Base-by-base conservation (phyloP, 257 asterid species). In the Primulina huaijiensis region DNA sequence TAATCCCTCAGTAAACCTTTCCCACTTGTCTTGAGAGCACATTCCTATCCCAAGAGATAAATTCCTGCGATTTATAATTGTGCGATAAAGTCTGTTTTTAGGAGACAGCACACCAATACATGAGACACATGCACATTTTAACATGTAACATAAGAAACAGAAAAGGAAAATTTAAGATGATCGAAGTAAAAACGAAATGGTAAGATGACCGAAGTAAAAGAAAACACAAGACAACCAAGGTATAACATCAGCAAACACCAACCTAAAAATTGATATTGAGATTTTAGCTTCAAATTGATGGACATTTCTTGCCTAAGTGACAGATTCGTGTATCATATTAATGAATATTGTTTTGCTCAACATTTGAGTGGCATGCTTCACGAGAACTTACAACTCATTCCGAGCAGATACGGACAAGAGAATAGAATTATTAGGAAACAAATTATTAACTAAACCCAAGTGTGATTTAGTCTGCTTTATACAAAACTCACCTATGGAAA, bases 11-110 rank as follows among this genome's bases (percentile, higher is more conserved):
- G 77, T 75, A 70, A 93, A 84, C 77, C 85, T 83, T 85, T 84
- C 88, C 99, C 99, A 90, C 71, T 89, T 88, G 65, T 77, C 87
- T 67, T 80, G 83, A 70, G 81, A 78, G 76, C 97, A 93, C 96
- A 89, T 90, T 73, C 96, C 99, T 71, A 89, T 73, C 64, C 84
- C 89, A 72, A 87, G 77, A 77, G 97, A 82, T 68, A 67, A 66
- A 82, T 93, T 93, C 86, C 99, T 93, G 83, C 75, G 71, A 68
- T 20, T 71, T 52, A 50, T 29, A 77, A 53, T 60, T 40, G 23
- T 34, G 53, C 37, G 50, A 68, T 77, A 30, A 79, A 60, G 56
- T 65, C 37, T 30, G 66, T 68, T 65, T 21, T 59, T 59, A 57
- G 35, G 7, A 46, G 56, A 46, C 2, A 14, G 20, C 25, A 78